Conservation (phyloP, 1,284 basidiomycete species). For the Coniophora puteana region DNA sequence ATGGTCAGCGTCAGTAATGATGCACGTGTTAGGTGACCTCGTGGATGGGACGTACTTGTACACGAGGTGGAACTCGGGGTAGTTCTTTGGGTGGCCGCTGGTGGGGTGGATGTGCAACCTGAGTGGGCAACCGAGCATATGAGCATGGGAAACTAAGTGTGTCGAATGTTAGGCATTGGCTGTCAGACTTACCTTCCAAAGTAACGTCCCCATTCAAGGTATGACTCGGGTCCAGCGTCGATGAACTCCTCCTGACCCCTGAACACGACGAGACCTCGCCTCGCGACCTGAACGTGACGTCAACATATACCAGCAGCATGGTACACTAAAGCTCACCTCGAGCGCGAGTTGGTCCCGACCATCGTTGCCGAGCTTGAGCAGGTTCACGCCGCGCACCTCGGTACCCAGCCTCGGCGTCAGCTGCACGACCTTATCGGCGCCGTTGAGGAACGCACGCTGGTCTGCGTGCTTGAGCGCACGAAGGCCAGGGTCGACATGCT, state of each 20-base stretch:
- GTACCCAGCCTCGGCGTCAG: constrained; percentile 75
- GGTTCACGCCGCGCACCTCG: constrained; percentile 71
- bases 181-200: constrained; percentile 58
- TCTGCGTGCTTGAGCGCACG: constrained; percentile 62
- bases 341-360: constrained; percentile 77
- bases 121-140: constrained; percentile 21
- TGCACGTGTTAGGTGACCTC: constrained; percentile 5
- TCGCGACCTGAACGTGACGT: constrained; percentile 68
- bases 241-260: constrained; percentile 73
- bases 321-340: constrained; percentile 39
- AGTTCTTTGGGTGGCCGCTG: constrained; percentile 66
- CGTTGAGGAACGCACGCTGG: constrained; percentile 63
- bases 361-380: constrained; percentile 57
- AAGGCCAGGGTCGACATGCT: constrained; percentile 70
- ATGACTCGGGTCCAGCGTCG: constrained; percentile 65
- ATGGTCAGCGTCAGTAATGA: constrained; percentile 4
- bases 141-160: constrained; percentile 4
- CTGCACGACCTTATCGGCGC: constrained; percentile 53
- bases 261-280: constrained; percentile 75
- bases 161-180: background rate
- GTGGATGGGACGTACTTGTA: constrained; percentile 58
- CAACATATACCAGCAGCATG: background rate
- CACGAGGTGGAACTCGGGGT: constrained; percentile 76
- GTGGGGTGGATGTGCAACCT: constrained; percentile 81
- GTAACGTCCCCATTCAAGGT: constrained; percentile 64